Evolutionary conservation across 208 protist genomes (phyloP).

Genomic region (Acanthamoeba divionensis): DNA sequence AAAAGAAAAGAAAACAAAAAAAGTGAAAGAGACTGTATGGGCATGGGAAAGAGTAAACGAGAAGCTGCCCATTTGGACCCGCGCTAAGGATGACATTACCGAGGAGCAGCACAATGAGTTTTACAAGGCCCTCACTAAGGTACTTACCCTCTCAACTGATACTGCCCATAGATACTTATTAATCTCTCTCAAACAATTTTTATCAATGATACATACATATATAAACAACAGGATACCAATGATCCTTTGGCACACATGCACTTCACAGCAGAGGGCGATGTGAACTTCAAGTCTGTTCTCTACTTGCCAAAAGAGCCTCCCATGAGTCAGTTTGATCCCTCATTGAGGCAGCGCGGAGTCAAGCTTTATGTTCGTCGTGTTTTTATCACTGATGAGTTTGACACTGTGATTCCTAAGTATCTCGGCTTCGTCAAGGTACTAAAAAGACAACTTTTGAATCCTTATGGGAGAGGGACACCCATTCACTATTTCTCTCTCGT

Average conservation of each 20-base stretch:
- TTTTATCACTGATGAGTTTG: slow-evolving; percentile 97
- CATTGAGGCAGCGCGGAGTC: slow-evolving; percentile 66
- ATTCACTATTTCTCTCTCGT: too few species aligned
- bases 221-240: slow-evolving; percentile 90
- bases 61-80: slow-evolving; percentile 98
- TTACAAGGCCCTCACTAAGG: slow-evolving; percentile 96
- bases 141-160: too few species aligned
- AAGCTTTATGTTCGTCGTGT: slow-evolving; percentile 97
- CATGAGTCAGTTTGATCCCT: slow-evolving; percentile 87
- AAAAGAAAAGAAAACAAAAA: slow-evolving; percentile 31
- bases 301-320: slow-evolving; percentile 93
- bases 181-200: too few species aligned
- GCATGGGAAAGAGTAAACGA: slow-evolving; percentile 87
- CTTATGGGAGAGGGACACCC: too few species aligned
- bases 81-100: slow-evolving; percentile 89
- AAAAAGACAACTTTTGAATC: too few species aligned
- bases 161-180: too few species aligned
- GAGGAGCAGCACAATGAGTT: slow-evolving; percentile 98
- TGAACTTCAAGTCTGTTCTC: slow-evolving; percentile 96
- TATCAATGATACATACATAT: too few species aligned
- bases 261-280: slow-evolving; percentile 88
- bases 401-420: slow-evolving; percentile 87
- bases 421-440: slow-evolving; percentile 79
- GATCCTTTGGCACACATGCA: slow-evolving; percentile 94
- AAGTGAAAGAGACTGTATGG: neutral